Base-by-base conservation (phyloP, 1,139 yeast genomes). In the Suzukiozyma palmioleophila region DNA sequence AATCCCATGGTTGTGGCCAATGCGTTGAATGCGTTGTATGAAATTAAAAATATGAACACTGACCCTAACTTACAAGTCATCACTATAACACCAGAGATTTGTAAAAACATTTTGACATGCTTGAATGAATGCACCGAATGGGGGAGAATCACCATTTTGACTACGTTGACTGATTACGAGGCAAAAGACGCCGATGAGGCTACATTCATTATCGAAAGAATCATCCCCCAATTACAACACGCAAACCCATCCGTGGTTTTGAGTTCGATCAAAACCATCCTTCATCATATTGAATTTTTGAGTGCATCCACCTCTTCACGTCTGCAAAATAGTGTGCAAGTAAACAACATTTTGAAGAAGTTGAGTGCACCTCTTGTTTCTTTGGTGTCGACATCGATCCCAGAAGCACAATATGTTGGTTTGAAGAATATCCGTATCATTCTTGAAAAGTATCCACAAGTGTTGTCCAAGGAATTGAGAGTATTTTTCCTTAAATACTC, bases 1-100 rank as follows among this genome's bases (percentile, higher is more conserved):
- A 94, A 94, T 58, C 97, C 97, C 35, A 89, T 90, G 94, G 99
- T 92, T 28, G 88, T 87, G 32, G 96, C 97, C 26, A 94, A 94
- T 59, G 89, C 97, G 0, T 81, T 92, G 35, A 81, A 85, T 37
- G 84, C 97, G 0, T 71, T 92, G 41, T 79, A 84, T 31, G 97
- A 92, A 61, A 85, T 88, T 49, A 80, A 79, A 52, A 87, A 81
- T 45, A 67, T 82, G 60, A 66, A 64, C 49, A 50, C 45, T 6
- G 82, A 84, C 51, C 77, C 86, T 41, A 59, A 65, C 40, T 59
- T 68, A 49, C 48, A 66, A 26, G 54, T 77, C 59, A 56, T 71
- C 43, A 62, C 52, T 12, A 57, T 75, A 35, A 66, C 72, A 44
- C 45, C 68, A 12, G 68, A 66, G 24, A 69, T 79, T 37, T 70